Evolutionary conservation across 495 filamentous ascomycete genomes (phyloP).

Genomic region (Endocarpon pusillum): DNA sequence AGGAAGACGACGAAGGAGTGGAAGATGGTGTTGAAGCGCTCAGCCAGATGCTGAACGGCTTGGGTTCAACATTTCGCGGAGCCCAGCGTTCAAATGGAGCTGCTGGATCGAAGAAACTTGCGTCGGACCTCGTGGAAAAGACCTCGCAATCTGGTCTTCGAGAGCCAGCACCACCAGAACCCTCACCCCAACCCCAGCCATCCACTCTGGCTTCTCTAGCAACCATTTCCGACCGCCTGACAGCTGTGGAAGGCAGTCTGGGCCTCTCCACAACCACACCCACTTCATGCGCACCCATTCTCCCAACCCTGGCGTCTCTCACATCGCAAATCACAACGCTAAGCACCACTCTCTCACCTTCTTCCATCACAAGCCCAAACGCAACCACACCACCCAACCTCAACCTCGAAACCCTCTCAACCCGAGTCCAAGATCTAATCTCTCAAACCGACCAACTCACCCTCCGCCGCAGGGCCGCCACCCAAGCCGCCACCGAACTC

Average conservation of each 20-base stretch:
- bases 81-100: constrained; percentile 19
- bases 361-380: constrained; percentile 13
- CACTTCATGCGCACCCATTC: constrained; percentile 55
- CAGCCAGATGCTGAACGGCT: constrained; percentile 41
- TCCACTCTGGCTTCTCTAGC: constrained; percentile 68
- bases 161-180: constrained; percentile 37
- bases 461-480: constrained; percentile 51
- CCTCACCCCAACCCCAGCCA: constrained; percentile 35
- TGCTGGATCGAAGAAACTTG: too few relatives aligned
- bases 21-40: constrained; percentile 38
- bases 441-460: constrained; percentile 66
- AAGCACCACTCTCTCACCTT: constrained; percentile 23
- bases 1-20: constrained; percentile 16
- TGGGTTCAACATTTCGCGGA: constrained; percentile 20
- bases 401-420: constrained; percentile 53
- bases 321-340: constrained; percentile 27
- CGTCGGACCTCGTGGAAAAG: too few relatives aligned
- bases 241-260: constrained; percentile 61
- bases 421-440: constrained; percentile 54
- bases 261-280: constrained; percentile 54
- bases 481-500: constrained; percentile 46
- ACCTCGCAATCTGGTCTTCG: too few relatives aligned
- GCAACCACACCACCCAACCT: constrained; percentile 16
- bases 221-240: constrained; percentile 69
- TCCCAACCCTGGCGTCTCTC: constrained; percentile 56